Percentiles rank a stretch among this genome's conserved stretches.
Conservation (phyloP, 805 yeast genomes). For the Kazachstania viticola region DNA sequence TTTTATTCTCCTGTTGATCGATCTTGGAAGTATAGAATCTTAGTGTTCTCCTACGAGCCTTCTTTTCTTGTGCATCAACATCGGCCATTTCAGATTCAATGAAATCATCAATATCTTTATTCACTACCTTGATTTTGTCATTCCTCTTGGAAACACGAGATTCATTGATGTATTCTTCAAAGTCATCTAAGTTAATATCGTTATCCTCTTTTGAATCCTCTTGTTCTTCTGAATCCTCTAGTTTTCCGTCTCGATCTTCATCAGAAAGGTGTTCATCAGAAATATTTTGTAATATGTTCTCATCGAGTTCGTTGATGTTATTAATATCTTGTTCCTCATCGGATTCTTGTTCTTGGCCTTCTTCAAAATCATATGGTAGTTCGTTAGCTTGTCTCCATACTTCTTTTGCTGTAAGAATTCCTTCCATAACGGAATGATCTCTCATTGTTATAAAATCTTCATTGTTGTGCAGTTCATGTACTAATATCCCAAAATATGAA, state of each 20-base stretch:
- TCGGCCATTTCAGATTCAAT: constrained; percentile 67
- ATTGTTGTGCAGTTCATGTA: constrained; percentile 41
- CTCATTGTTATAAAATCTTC: constrained; percentile 55
- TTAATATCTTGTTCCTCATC: constrained; percentile 7
- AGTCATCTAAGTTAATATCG: constrained; percentile 28
- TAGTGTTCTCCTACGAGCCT: constrained; percentile 63
- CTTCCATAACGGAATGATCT: constrained; percentile 84
- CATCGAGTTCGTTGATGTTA: constrained; percentile 10
- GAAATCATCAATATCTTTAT: constrained; percentile 37
- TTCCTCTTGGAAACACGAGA: constrained; percentile 42
- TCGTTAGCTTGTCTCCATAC: constrained; percentile 77
- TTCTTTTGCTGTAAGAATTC: constrained; percentile 70
- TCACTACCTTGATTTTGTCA: constrained; percentile 27
- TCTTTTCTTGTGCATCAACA: constrained; percentile 79
- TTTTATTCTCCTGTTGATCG: constrained; percentile 67
- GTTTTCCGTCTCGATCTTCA: constrained; percentile 12
- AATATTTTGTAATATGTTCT: constrained; percentile 14
- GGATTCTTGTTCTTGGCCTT: constrained; percentile 13
- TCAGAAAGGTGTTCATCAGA: constrained; percentile 7
- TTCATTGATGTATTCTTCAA: constrained; percentile 40
- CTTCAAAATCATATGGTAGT: constrained; percentile 27
- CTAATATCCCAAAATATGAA: constrained; percentile 67
- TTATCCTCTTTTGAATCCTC: constrained; percentile 14
- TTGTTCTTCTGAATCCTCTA: constrained; percentile 15
- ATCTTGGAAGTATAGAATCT: constrained; percentile 96